phyloP scores from a whole-genome alignment of 371 early-diverging fungal genomes.

The Globomyces sp. region DNA sequence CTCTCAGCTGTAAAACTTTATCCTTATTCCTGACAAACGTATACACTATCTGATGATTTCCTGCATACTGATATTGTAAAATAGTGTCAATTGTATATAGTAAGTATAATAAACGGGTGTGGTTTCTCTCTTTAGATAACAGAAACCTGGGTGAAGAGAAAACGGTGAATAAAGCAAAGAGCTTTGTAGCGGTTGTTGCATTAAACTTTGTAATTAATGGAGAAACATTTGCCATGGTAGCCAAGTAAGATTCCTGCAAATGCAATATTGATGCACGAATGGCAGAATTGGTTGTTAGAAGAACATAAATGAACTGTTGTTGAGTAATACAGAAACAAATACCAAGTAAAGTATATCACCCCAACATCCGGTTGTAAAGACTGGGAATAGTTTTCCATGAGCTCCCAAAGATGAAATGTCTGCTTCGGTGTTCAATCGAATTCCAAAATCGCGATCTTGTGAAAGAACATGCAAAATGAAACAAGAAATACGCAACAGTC shows the following conservation, averaged over 20 bases:
- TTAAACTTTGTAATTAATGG: constrained; percentile 75
- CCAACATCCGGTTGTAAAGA: constrained; percentile 69
- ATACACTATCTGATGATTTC: constrained; percentile 77
- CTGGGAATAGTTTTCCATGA: constrained; percentile 63
- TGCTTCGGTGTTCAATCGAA: constrained; percentile 73
- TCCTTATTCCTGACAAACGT: constrained; percentile 68
- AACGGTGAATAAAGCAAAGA: constrained; percentile 69
- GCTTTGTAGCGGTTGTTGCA: constrained; percentile 66
- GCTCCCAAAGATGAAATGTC: constrained; percentile 65
- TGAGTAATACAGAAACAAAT: no score
- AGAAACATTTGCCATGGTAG: constrained; percentile 77
- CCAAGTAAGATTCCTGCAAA: constrained; percentile 72
- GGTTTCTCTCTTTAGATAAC: constrained; percentile 73
- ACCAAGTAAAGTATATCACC: constrained; percentile 61
- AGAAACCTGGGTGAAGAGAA: constrained; percentile 79
- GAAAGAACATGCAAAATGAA: constrained; percentile 82
- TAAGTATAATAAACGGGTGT: constrained; percentile 66
- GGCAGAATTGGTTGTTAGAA: constrained; percentile 51
- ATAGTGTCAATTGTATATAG: constrained; percentile 77
- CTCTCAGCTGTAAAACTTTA: constrained; percentile 60
- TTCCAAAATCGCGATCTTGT: constrained; percentile 71
- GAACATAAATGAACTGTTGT: not conserved
- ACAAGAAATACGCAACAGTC: constrained; percentile 67
- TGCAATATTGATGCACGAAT: constrained; percentile 50
- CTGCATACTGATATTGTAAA: constrained; percentile 70